Percentiles rank a stretch among this genome's conserved stretches.
phyloP scores from a whole-genome alignment of 2,329 filamentous ascomycete genomes.

The Claviceps africana region DNA sequence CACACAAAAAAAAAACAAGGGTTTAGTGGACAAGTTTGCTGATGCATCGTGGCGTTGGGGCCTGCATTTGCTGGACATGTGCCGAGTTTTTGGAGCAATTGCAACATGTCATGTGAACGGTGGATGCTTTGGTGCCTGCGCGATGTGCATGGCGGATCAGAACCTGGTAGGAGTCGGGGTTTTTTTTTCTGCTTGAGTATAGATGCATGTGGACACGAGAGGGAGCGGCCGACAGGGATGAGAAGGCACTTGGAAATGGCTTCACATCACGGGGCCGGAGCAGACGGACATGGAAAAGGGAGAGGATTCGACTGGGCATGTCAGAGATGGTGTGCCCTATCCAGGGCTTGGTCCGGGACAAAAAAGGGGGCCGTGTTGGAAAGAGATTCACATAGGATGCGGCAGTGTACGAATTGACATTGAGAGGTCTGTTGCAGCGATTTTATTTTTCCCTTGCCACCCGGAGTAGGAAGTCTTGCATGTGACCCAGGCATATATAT shows the following conservation, averaged over 20 bases:
- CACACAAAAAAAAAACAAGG: not conserved
- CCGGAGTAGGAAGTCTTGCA: too few species aligned
- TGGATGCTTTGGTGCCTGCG: not conserved
- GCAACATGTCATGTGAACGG: not conserved
- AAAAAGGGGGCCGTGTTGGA: not conserved
- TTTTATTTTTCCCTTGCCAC: too few species aligned
- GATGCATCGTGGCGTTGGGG: slow-evolving; percentile 1
- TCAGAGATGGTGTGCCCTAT: not conserved
- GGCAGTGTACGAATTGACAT: not conserved
- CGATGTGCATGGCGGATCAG: not conserved
- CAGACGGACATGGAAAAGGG: not conserved
- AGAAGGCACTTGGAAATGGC: not conserved
- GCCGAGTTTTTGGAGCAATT: not conserved
- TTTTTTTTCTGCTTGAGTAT: not conserved
- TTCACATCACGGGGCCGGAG: not conserved
- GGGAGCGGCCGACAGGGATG: not conserved
- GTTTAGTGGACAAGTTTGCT: not conserved
- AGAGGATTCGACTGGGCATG: not conserved
- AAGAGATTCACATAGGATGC: not conserved
- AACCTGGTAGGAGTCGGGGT: not conserved
- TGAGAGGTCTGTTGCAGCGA: not conserved
- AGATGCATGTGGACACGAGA: not conserved
- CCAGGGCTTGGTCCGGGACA: not conserved
- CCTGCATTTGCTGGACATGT: slow-evolving; percentile 2
- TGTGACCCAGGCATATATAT: too few species aligned